phyloP scores from a whole-genome alignment of 768 basidiomycete genomes.

The Panellus pusillus region DNA sequence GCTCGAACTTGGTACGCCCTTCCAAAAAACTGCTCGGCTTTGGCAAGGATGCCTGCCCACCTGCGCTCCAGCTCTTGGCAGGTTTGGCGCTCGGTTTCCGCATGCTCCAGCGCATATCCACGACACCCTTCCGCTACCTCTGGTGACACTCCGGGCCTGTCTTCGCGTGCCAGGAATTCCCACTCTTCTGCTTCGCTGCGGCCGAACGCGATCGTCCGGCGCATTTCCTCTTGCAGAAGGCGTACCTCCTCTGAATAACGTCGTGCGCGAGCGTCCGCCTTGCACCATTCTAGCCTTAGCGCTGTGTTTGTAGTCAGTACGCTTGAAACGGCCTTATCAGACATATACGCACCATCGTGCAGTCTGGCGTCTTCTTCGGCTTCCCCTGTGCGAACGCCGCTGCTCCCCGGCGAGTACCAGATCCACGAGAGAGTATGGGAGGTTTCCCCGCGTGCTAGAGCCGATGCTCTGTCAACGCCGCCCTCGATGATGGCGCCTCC shows the following conservation, averaged over 20 bases:
- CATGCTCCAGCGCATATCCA: neutral
- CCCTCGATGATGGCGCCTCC: neutral
- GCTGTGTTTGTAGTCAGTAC: too few species aligned
- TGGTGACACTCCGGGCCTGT: neutral
- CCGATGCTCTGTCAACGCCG: neutral
- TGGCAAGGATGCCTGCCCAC: neutral
- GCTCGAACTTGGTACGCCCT: too few species aligned
- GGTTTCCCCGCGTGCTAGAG: neutral
- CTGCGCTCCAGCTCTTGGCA: neutral
- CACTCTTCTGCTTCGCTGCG: neutral
- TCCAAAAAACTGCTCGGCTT: too few species aligned
- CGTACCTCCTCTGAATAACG: conserved; percentile 20
- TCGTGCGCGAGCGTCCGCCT: conserved; percentile 2
- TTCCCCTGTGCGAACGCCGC: neutral
- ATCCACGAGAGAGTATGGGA: neutral
- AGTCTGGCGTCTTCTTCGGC: neutral
- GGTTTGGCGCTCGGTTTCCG: neutral
- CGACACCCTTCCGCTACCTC: neutral
- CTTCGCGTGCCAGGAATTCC: neutral
- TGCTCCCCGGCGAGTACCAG: neutral
- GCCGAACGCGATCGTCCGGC: conserved; percentile 1
- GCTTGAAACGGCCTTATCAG: too few species aligned
- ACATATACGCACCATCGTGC: neutral
- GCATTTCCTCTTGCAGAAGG: conserved; percentile 22
- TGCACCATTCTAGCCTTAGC: too few species aligned